Evolutionary conservation across 2,329 filamentous ascomycete species (phyloP), one percentile per base, ranked within the genome.

Genomic region (Arthrobotrys entomopaga): DNA sequence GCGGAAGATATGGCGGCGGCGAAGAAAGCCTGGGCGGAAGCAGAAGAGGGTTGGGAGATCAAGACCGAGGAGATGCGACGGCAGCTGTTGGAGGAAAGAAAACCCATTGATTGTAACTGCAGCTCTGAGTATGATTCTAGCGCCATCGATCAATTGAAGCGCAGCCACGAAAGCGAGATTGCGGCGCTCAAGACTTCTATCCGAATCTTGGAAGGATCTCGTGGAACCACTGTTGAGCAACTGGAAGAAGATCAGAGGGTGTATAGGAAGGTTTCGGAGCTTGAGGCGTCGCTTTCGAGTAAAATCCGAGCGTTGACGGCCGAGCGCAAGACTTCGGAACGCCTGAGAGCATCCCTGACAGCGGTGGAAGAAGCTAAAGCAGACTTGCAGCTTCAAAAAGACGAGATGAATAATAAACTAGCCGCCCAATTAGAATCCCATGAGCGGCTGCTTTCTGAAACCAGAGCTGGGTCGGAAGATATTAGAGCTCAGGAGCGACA

Each of bases 231-330:
- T 2, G 61, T 73, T 6, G 69, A 73, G 46, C 69, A 73, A 42
- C 61, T 73, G 3, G 69, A 73, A 49, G 69, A 73, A 38, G 69
- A 73, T 34, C 69, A 73, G 40, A 66, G 69, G 22, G 56, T 73
- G 6, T 73, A 73, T 22, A 53, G 69, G 22, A 73, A 73, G 29
- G 69, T 73, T n/a, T 57, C 69, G 8, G 69, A 73, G 19, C 61
- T 73, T 2, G 69, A 73, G 29, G 57, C 69, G 3, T 66, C 69
- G 7, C 69, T 73, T 15, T 64, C 69, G 8, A 58, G 61, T 20
- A 73, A 73, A 40, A 49, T 73, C n/a, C 49, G 69, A 22, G 69
- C 69, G 1, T 29, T 73, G 22, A 50, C 69, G 3, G 40, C 69
- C 10, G 69, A 73, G 19, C 61, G 69, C 5, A 73, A 73, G 40